Conservation (phyloP, 1,284 basidiomycete genomes). For the Fomitopsis pinicola region DNA sequence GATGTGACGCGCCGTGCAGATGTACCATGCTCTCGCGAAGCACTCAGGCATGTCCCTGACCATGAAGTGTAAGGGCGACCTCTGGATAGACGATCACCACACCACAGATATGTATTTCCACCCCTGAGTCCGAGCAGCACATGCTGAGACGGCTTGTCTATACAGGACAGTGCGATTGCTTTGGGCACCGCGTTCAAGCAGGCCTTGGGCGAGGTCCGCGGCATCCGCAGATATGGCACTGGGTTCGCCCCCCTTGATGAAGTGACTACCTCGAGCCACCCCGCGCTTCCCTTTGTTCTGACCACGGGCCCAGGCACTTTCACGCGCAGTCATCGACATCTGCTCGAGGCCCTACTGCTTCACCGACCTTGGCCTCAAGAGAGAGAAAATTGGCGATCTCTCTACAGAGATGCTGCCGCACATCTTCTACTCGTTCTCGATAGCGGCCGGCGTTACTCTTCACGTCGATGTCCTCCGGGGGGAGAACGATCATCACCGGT, state of each 20-base stretch:
- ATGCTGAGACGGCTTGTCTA: constrained; percentile 12
- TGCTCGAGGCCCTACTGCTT: constrained; percentile 96
- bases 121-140: constrained; percentile 6
- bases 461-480: constrained; percentile 95
- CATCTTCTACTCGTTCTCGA: constrained; percentile 91
- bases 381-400: constrained; percentile 97
- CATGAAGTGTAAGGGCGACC: constrained; percentile 90
- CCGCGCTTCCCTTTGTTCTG: background rate
- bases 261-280: constrained; percentile 37
- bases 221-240: constrained; percentile 94
- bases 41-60: constrained; percentile 90
- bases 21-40: constrained; percentile 93
- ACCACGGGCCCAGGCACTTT: constrained; percentile 66
- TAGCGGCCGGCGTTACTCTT: constrained; percentile 85
- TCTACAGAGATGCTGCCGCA: constrained; percentile 98
- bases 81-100: constrained; percentile 99
- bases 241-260: constrained; percentile 98
- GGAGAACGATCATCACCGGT: constrained; percentile 98
- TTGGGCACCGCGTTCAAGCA: constrained; percentile 94
- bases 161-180: constrained; percentile 92
- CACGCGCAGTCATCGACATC: constrained; percentile 96
- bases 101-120: constrained; percentile 80
- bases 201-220: constrained; percentile 91
- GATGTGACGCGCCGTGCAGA: constrained; percentile 46
- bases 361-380: constrained; percentile 83